Percentiles rank a stretch among this genome's conserved stretches.
Conservation (phyloP, 2,329 filamentous ascomycete genomes). For the Beauveria sp. region DNA sequence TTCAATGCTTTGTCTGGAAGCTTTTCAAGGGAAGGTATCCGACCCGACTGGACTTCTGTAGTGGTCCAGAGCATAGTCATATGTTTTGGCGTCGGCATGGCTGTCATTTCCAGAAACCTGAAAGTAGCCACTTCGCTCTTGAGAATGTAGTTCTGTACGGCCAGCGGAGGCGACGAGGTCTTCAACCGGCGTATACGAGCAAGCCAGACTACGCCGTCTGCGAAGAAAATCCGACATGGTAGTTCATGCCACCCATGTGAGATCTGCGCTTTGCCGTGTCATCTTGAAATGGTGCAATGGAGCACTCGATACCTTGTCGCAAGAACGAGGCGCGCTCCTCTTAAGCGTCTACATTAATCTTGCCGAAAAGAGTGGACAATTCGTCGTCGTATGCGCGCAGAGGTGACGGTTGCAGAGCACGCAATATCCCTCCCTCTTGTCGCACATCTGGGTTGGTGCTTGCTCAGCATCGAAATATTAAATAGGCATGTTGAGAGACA, state of each 20-base stretch:
- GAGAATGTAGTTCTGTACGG: constrained; percentile 26
- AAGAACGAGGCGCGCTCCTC: constrained; percentile 26
- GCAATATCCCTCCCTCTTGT: constrained; percentile 24
- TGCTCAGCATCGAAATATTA: constrained; percentile 25
- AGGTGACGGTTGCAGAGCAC: constrained; percentile 31
- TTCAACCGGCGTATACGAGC: constrained; percentile 33
- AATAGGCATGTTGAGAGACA: constrained; percentile 19
- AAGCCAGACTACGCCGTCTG: constrained; percentile 35
- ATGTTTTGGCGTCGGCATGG: constrained; percentile 30
- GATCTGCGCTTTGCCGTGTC: constrained; percentile 24
- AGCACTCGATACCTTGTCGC: constrained; percentile 28
- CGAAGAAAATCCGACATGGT: constrained; percentile 33
- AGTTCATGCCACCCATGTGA: constrained; percentile 39
- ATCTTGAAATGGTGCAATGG: constrained; percentile 26
- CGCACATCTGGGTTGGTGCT: constrained; percentile 27
- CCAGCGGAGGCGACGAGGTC: constrained; percentile 27
- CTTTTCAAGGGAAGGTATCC: constrained; percentile 36
- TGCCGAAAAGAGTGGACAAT: constrained; percentile 25
- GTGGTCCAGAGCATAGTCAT: constrained; percentile 26
- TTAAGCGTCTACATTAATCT: constrained; percentile 29
- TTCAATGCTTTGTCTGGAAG: constrained; percentile 22
- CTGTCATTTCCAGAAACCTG: constrained; percentile 29
- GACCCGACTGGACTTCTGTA: constrained; percentile 27
- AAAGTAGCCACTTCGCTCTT: constrained; percentile 34
- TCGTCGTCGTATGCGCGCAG: constrained; percentile 30